Evolutionary conservation across 2,329 filamentous ascomycete genomes (phyloP), one percentile per base, ranked within the genome.

Genomic region (Verticillium tricorpus): DNA sequence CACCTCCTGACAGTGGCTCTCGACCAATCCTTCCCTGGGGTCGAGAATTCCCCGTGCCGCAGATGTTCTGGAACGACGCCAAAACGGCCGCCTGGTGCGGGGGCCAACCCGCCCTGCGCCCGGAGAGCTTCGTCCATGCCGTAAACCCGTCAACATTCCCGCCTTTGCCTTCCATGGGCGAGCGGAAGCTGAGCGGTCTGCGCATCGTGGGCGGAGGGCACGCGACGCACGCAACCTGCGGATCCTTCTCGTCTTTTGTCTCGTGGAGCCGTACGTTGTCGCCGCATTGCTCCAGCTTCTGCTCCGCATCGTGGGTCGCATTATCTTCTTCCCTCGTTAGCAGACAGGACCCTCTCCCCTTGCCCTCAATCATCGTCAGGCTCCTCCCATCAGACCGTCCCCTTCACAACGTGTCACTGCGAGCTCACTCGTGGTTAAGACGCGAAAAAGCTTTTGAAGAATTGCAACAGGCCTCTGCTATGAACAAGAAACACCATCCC

Each of bases 391-490:
- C 28, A 28, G 28, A 5, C 28, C 28, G 4, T 4, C 28, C 28
- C 35, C 19, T 45, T 40, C 25, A 58, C 22, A 9, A 15, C 9
- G n/a, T 39, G 32, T 19, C 34, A 28, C 56, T 7, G 11, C 56
- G 34, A 58, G 45, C 34, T 35, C 34, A 8, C 12, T 22, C n/a
- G 22, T 22, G 6, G 22, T n/a, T 11, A 19, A 11, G 2, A 52
- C 11, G 45, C 45, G 19, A 25, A 52, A 52, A 52, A 52, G 19
- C 45, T 52, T 52, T 52, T 52, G 45, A 25, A 45, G 39, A 52
- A 52, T 52, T 52, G 45, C 45, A 52, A 52, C 19, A 52, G 45
- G 45, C 45, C 45, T 19, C 45, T 52, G 45, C 57, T 58, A 58
- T 58, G 19, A 54, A 59, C 58, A 54, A 17, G 39, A 59, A 59